These are phyloP conservation scores for Colletotrichum cordylinicola DNA, from an alignment of 2,329 filamentous ascomycete genomes.

Conservation along the genomic window DNA sequence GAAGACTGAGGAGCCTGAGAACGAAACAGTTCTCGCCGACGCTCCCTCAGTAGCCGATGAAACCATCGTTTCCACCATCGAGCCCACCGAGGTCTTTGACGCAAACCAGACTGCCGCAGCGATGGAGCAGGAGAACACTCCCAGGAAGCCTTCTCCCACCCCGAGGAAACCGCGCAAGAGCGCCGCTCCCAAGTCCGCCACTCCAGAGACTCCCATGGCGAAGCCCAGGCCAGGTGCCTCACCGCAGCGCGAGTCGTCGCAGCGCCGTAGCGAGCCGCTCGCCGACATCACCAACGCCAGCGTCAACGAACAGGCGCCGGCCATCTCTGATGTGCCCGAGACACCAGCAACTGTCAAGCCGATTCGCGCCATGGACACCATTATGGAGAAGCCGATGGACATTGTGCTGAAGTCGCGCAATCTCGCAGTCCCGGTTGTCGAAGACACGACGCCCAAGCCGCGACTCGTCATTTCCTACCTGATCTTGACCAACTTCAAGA, in stretches of 20 bases:
- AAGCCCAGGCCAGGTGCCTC: slow-evolving; percentile 63
- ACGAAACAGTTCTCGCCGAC: background rate
- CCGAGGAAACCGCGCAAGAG: slow-evolving; percentile 70
- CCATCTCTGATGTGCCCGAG: slow-evolving; percentile 42
- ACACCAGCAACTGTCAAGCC: slow-evolving; percentile 65
- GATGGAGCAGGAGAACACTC: slow-evolving; percentile 33
- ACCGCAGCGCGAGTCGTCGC: slow-evolving; percentile 56
- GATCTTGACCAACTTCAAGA: slow-evolving; percentile 97
- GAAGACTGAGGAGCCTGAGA: background rate
- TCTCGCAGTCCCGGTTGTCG: slow-evolving; percentile 69
- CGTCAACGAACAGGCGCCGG: slow-evolving; percentile 65
- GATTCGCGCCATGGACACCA: slow-evolving; percentile 76
- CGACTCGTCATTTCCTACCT: slow-evolving; percentile 93
- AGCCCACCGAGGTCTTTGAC: slow-evolving; percentile 43
- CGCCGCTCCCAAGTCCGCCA: slow-evolving; percentile 46
- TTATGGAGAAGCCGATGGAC: slow-evolving; percentile 90
- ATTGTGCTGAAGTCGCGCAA: slow-evolving; percentile 89
- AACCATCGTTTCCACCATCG: background rate
- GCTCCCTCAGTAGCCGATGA: background rate
- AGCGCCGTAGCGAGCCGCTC: slow-evolving; percentile 62
- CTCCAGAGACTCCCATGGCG: slow-evolving; percentile 40
- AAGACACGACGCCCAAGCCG: slow-evolving; percentile 78
- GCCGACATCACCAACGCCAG: slow-evolving; percentile 75
- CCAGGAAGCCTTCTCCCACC: slow-evolving; percentile 51
- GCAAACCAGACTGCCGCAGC: slow-evolving; percentile 35